Base-by-base conservation (phyloP, 1,139 yeast species). In the Debaryomycetaceae sp. region DNA sequence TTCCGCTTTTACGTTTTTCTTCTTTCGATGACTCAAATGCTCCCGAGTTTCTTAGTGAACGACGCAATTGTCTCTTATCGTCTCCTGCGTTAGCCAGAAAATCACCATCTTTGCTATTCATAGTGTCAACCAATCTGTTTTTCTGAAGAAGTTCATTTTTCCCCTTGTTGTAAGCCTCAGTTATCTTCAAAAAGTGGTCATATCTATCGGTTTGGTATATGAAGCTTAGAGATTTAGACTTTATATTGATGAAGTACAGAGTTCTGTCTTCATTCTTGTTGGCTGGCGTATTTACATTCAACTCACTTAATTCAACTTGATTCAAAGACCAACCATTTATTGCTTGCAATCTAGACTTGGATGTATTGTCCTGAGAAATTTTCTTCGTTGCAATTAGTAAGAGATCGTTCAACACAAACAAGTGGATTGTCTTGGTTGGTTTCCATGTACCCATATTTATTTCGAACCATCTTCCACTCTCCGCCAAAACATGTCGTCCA, bases 391-490 rank as follows among this genome's bases (percentile, higher is more conserved):
- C 96, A 35, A 89, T 70, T 39, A 91, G 63, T 1, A 89, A 61
- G 50, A 84, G 73, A 59, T 91, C 98, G 56, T 86, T 89, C 47
- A 91, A 68, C 8, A 91, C 63, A 51, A 86, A 85, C 36, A 91
- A 63, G 55, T 86, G 95, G 2, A 84, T 82, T 2, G 89, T 82
- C 52, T 86, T 83, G 34, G 84, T 71, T 1, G 89, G 82, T 56
- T 87, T 86, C 81, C 91, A 83, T 15, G 96, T 89, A 0, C 95
- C 92, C 1, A 86, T 80, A 54, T 89, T 89, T 43, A 91, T 69
- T 59, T 91, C 96, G 45, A 76, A 79, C 97, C 97, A 91, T 38
- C 92, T 77, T 1, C 85, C 83, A 59, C 89, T 82, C 52, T 88
- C 94, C 7, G 83, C 78, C 22, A 88, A 67, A 2, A 91, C 79